Evolutionary conservation across 2,329 filamentous ascomycete species (phyloP).

Genomic region (Dichotomopilus funicola): DNA sequence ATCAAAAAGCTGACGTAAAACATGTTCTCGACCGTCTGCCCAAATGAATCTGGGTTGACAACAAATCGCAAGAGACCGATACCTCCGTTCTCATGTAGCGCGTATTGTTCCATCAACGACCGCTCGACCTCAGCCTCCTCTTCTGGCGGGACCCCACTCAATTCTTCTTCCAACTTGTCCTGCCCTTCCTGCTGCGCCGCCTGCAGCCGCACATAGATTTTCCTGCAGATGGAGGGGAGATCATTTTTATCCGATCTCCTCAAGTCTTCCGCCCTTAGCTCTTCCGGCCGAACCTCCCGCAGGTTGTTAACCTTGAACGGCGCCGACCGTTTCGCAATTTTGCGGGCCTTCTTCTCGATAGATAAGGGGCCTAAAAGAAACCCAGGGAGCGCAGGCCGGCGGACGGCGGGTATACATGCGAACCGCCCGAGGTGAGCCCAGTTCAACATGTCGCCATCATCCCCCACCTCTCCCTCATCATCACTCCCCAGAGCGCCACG

Average conservation of each 20-base stretch:
- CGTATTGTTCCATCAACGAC: slow-evolving; percentile 56
- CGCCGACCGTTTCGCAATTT: slow-evolving; percentile 62
- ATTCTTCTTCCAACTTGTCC: slow-evolving; percentile 34
- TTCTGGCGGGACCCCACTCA: slow-evolving; percentile 38
- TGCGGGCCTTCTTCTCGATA: slow-evolving; percentile 75
- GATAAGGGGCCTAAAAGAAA: slow-evolving; percentile 87
- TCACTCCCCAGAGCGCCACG: slow-evolving; percentile 40
- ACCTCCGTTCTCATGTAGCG: slow-evolving; percentile 61
- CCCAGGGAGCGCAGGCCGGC: slow-evolving; percentile 68
- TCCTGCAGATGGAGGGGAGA: slow-evolving; percentile 69
- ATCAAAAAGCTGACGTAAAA: slow-evolving; percentile 96
- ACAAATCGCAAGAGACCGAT: slow-evolving; percentile 81
- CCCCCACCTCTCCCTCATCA: slow-evolving; percentile 59
- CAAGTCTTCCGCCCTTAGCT: slow-evolving; percentile 68
- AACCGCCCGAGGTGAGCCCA: slow-evolving; percentile 79
- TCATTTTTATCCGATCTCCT: slow-evolving; percentile 71
- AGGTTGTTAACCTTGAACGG: slow-evolving; percentile 62
- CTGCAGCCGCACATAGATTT: slow-evolving; percentile 60
- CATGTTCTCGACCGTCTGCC: slow-evolving; percentile 91
- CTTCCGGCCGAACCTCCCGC: slow-evolving; percentile 68
- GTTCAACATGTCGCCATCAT: slow-evolving; percentile 71
- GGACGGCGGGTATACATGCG: slow-evolving; percentile 66
- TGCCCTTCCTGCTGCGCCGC: slow-evolving; percentile 42
- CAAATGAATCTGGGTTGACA: slow-evolving; percentile 83
- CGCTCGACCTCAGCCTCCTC: slow-evolving; percentile 40